Conservation (phyloP, 1,284 basidiomycete genomes). For the Boletellus sp. region DNA sequence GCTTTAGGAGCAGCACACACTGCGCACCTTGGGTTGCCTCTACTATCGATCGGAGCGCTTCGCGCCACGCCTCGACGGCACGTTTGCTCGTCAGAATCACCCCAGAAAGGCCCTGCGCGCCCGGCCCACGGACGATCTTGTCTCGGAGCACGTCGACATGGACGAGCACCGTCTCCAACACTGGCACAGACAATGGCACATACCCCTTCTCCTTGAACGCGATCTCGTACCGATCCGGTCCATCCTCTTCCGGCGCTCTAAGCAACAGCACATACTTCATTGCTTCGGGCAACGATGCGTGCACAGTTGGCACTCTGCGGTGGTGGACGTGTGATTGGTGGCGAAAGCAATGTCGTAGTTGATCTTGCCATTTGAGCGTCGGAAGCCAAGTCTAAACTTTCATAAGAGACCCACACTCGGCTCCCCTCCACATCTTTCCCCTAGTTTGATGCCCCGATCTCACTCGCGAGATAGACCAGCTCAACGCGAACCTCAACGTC, state of each 20-base stretch:
- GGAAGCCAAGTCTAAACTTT: too few species aligned
- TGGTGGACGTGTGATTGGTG: too few species aligned
- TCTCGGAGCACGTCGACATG: slow-evolving; percentile 46
- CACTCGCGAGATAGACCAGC: too few species aligned
- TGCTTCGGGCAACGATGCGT: background rate
- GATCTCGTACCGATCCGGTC: slow-evolving; percentile 51
- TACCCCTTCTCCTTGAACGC: slow-evolving; percentile 45
- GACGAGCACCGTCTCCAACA: slow-evolving; percentile 58
- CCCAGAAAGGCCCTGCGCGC: slow-evolving; percentile 40
- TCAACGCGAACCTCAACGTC: slow-evolving; percentile 18
- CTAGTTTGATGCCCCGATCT: slow-evolving; percentile 20
- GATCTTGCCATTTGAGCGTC: too few species aligned
- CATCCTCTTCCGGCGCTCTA: slow-evolving; percentile 43
- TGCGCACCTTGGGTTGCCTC: slow-evolving; percentile 15
- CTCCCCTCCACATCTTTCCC: slow-evolving; percentile 11
- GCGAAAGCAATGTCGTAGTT: too few species aligned
- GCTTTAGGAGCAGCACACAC: background rate
- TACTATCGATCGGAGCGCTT: slow-evolving; percentile 32
- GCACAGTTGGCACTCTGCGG: too few species aligned
- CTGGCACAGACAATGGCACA: slow-evolving; percentile 54
- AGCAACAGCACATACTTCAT: slow-evolving; percentile 51
- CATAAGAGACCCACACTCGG: too few species aligned
- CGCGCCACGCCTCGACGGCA: slow-evolving; percentile 64
- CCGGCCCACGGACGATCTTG: slow-evolving; percentile 41
- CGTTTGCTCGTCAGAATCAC: slow-evolving; percentile 74